phyloP scores from a whole-genome alignment of 768 basidiomycete species.

The Cubamyces sp. region DNA sequence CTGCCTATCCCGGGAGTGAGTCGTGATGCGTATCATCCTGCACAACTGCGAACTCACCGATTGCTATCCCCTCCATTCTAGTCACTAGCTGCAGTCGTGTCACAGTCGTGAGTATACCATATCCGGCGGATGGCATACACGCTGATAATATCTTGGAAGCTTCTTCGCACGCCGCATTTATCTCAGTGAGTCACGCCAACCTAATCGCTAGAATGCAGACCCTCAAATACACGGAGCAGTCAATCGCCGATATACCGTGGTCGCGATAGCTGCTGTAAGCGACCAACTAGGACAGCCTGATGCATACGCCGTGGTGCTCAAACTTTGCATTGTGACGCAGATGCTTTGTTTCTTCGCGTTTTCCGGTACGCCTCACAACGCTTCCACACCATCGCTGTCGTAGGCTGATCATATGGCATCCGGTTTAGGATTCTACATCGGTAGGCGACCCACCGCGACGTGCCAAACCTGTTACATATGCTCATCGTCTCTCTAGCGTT shows the following conservation, averaged over 20 bases:
- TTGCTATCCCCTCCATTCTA: not conserved
- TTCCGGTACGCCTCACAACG: not conserved
- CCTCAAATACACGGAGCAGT: not conserved
- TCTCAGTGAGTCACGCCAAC: not conserved
- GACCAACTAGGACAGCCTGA: not conserved
- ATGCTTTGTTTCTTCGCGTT: not conserved
- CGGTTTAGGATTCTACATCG: not conserved
- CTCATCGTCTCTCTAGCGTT: not conserved
- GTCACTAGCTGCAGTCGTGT: conserved; percentile 2
- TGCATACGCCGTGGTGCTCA: not conserved
- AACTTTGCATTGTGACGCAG: not conserved
- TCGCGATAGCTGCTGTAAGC: not conserved
- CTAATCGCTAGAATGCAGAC: too few species aligned
- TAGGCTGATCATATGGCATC: not conserved
- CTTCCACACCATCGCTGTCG: not conserved
- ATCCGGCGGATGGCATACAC: not conserved
- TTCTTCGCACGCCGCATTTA: conserved; percentile 18
- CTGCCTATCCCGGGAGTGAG: too few species aligned
- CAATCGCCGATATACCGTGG: not conserved
- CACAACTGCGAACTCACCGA: too few species aligned
- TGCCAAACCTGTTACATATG: too few species aligned
- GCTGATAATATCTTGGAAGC: not conserved
- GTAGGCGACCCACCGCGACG: not conserved
- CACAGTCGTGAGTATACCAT: not conserved
- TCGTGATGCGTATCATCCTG: too few species aligned